These are phyloP conservation scores for Didymella pomorum DNA, from an alignment of 2,329 filamentous ascomycete genomes.

Conservation along the genomic window DNA sequence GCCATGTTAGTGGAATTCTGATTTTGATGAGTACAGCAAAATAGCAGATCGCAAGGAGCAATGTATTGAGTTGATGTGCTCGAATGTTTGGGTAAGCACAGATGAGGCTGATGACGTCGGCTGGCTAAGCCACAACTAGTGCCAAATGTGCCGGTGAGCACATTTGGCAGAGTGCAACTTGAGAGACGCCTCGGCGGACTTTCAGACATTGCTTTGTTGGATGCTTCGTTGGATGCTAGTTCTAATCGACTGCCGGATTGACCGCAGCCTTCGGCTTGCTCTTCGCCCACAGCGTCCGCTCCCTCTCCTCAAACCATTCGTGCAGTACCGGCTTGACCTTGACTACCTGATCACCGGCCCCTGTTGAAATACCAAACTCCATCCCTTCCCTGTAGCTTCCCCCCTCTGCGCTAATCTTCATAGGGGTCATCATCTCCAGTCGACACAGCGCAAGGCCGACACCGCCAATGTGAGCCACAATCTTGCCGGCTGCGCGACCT, in stretches of 20 bases:
- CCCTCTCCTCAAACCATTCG: slow-evolving; percentile 68
- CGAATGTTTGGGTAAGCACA: background rate
- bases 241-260: background rate
- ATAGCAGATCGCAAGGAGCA: background rate
- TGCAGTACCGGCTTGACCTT: slow-evolving; percentile 74
- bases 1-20: background rate
- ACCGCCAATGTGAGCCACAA: slow-evolving; percentile 80
- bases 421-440: slow-evolving; percentile 87
- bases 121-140: slow-evolving; percentile 13
- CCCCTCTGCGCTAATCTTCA: slow-evolving; percentile 73
- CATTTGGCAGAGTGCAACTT: background rate
- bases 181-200: background rate
- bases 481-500: slow-evolving; percentile 80
- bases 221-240: no score
- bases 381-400: slow-evolving; percentile 66
- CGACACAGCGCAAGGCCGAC: slow-evolving; percentile 87
- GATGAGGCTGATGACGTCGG: slow-evolving; percentile 16
- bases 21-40: background rate
- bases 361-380: slow-evolving; percentile 53
- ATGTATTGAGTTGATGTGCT: background rate
- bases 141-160: slow-evolving; percentile 3
- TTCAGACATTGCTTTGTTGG: background rate
- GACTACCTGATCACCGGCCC: slow-evolving; percentile 31
- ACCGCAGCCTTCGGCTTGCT: slow-evolving; percentile 23
- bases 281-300: slow-evolving; percentile 43